These are phyloP conservation scores for Linaria vulgaris DNA, from an alignment of 257 asterid genomes.

Conservation along the genomic window DNA sequence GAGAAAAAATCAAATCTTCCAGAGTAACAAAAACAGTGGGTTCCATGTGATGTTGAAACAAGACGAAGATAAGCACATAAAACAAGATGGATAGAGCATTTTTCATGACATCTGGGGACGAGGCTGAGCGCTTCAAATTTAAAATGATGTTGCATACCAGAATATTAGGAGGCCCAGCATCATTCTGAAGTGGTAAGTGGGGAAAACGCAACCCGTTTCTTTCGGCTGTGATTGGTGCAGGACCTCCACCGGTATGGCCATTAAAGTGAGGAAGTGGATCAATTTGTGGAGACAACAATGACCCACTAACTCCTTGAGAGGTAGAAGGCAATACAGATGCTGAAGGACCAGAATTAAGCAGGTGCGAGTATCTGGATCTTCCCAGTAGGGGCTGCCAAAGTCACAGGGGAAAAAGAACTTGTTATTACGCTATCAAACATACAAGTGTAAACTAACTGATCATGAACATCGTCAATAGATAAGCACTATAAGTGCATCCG, in stretches of 20 bases:
- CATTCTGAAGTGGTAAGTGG: constrained; percentile 31
- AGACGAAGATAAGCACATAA: too few species aligned
- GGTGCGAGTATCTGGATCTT: constrained; percentile 20
- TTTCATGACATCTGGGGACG: too few species aligned
- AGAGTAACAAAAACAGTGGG: too few species aligned
- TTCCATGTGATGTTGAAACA: too few species aligned
- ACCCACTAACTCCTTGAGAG: constrained; percentile 26
- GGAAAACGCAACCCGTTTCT: constrained; percentile 27
- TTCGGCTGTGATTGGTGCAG: constrained; percentile 26
- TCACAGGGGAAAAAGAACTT: not conserved
- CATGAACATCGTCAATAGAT: too few species aligned
- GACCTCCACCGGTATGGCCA: constrained; percentile 21
- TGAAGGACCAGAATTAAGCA: constrained; percentile 28
- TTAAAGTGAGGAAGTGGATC: constrained; percentile 25
- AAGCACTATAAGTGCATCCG: not conserved
- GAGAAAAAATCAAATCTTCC: too few species aligned
- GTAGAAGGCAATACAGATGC: constrained; percentile 21
- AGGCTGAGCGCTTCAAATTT: not conserved
- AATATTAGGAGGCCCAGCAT: constrained; percentile 25
- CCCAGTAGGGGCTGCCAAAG: constrained; percentile 28
- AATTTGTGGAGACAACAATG: constrained; percentile 26
- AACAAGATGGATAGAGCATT: too few species aligned
- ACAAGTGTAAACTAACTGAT: too few species aligned
- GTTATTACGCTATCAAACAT: not conserved
- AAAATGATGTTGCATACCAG: constrained; percentile 22